Evolutionary conservation across 2,329 filamentous ascomycete species (phyloP).

Genomic region (Karstenula rhodostoma): DNA sequence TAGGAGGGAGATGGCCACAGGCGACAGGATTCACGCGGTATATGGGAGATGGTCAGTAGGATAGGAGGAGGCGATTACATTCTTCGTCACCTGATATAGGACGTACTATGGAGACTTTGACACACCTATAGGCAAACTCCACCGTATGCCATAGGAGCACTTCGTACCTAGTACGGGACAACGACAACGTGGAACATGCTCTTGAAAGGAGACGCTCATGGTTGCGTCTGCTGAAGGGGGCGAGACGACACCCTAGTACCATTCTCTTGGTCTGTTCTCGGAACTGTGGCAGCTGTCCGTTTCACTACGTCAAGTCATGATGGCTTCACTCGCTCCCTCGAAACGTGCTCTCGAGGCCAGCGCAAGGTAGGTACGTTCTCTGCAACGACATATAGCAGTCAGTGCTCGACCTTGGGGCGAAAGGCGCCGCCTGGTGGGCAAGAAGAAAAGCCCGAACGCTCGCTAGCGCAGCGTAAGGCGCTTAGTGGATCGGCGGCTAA

Average conservation of each 20-base stretch:
- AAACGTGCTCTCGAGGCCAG: background rate
- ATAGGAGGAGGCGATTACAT: too few relatives aligned
- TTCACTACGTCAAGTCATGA: background rate
- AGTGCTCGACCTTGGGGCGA: background rate
- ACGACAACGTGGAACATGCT: background rate
- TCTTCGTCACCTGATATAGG: too few relatives aligned
- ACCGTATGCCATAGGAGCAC: too few relatives aligned
- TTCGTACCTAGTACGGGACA: too few relatives aligned
- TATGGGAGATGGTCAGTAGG: too few relatives aligned
- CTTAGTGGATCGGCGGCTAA: conserved; percentile 4
- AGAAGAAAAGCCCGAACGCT: background rate
- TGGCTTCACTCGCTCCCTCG: background rate
- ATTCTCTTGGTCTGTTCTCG: background rate
- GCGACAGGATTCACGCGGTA: too few relatives aligned
- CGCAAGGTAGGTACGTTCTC: background rate
- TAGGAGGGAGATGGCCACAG: too few relatives aligned
- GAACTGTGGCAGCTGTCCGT: background rate
- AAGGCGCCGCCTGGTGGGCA: background rate
- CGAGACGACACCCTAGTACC: background rate
- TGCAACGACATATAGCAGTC: background rate
- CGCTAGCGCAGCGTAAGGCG: conserved; percentile 2
- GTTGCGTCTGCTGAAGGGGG: background rate
- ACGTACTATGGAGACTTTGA: too few relatives aligned
- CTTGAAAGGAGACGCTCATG: background rate
- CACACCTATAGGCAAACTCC: too few relatives aligned